Conservation (phyloP, 352 stramenopile genomes). For the Phytophthora pinifolia region DNA sequence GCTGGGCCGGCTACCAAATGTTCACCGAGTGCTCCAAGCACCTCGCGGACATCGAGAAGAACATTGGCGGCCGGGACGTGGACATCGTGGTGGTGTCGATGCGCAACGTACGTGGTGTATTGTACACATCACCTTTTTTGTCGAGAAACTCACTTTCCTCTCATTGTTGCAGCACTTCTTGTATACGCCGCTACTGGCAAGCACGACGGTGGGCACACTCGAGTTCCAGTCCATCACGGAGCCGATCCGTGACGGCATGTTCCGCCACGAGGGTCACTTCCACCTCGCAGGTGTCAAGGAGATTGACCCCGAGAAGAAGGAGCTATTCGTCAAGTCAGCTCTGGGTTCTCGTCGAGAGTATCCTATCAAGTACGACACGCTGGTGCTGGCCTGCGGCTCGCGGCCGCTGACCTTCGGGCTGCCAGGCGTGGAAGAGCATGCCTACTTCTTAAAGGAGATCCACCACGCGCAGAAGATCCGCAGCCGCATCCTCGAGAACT, state of each 20-base stretch:
- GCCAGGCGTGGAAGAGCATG: constrained; percentile 84
- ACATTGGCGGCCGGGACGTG: constrained; percentile 46
- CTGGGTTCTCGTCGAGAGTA: constrained; percentile 60
- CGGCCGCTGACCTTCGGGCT: constrained; percentile 95
- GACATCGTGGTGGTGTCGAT: constrained; percentile 78
- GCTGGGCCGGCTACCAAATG: constrained; percentile 77
- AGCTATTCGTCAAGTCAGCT: constrained; percentile 63
- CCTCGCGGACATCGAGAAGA: constrained; percentile 56
- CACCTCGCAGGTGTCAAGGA: constrained; percentile 66
- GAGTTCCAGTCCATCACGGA: constrained; percentile 98
- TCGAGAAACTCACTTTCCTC: constrained; percentile 1
- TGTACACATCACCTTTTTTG: background rate
- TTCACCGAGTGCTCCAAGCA: constrained; percentile 72
- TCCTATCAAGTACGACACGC: constrained; percentile 90
- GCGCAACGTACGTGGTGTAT: constrained; percentile 50
- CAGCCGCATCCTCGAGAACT: constrained; percentile 84
- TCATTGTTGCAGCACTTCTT: constrained; percentile 88
- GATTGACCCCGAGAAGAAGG: constrained; percentile 77
- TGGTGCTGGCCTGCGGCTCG: constrained; percentile 92
- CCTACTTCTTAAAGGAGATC: constrained; percentile 97
- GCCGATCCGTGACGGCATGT: constrained; percentile 86
- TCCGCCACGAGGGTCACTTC: constrained; percentile 71
- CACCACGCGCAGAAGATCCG: constrained; percentile 89
- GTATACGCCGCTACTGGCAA: constrained; percentile 97
- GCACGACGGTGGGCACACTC: constrained; percentile 93